phyloP scores from a whole-genome alignment of 2,329 filamentous ascomycete genomes.

The Zasmidium cellare region DNA sequence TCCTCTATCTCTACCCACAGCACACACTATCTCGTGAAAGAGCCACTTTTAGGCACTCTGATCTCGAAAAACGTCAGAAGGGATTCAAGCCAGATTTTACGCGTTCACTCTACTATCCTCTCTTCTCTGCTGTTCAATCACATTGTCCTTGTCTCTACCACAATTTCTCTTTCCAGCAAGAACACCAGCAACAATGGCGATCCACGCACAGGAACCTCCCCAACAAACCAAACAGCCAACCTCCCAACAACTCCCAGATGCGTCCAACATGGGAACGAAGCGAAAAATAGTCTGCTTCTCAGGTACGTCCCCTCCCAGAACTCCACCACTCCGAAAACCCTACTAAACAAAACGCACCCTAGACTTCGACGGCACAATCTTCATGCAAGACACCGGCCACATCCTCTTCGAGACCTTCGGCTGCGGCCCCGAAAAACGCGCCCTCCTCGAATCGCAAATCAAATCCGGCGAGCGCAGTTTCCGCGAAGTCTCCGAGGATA shows the following conservation, averaged over 20 bases:
- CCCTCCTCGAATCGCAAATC: constrained; percentile 63
- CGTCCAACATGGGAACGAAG: constrained; percentile 42
- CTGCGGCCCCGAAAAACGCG: constrained; percentile 58
- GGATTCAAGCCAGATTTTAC: background rate
- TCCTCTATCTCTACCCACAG: background rate
- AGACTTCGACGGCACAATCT: constrained; percentile 73
- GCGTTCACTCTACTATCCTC: background rate
- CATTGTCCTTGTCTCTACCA: no score
- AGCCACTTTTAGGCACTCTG: background rate
- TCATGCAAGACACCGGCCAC: constrained; percentile 65
- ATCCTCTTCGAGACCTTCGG: constrained; percentile 67
- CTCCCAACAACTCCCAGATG: constrained; percentile 10
- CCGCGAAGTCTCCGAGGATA: constrained; percentile 69
- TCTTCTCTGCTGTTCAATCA: no score
- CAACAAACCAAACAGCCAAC: constrained; percentile 25
- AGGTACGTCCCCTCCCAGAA: constrained; percentile 41
- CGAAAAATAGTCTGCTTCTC: constrained; percentile 62
- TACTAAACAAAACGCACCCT: no score
- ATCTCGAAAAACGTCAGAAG: background rate
- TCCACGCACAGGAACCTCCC: constrained; percentile 25
- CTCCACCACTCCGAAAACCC: no score
- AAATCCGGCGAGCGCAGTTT: constrained; percentile 66
- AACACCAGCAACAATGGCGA: background rate
- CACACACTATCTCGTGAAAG: background rate
- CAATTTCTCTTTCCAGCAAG: no score